phyloP scores from a whole-genome alignment of 306 rosid genomes.

The Mimosa bimucronata region DNA sequence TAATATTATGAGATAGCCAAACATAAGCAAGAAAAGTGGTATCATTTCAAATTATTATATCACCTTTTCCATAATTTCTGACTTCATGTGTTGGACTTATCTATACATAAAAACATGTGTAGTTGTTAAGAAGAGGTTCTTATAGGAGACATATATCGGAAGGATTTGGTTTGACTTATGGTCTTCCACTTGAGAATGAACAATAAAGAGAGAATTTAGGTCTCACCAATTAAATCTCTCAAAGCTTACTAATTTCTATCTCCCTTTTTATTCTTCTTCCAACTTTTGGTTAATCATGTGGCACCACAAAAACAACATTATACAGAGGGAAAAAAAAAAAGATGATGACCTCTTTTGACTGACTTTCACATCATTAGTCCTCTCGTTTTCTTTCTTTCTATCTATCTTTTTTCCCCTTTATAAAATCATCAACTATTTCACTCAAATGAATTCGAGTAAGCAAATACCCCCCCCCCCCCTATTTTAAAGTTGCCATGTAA shows the following conservation, averaged over 20 bases:
- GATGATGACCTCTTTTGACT: constrained; percentile 17
- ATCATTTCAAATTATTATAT: constrained; percentile 5
- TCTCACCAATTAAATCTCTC: constrained; percentile 9
- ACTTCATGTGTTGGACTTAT: background rate
- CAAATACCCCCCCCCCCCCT: background rate
- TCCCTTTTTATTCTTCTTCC: constrained; percentile 28
- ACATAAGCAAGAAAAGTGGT: constrained; percentile 12
- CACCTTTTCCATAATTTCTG: background rate
- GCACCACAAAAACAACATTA: constrained; percentile 6
- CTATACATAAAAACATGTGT: background rate
- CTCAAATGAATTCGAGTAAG: background rate
- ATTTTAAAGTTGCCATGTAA: background rate
- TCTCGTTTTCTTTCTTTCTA: background rate
- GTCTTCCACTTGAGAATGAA: constrained; percentile 41
- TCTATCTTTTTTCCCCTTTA: background rate
- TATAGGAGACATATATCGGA: constrained; percentile 21
- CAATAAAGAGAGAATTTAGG: background rate
- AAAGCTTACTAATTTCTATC: constrained; percentile 25
- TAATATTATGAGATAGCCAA: constrained; percentile 21
- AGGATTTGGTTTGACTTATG: constrained; percentile 36
- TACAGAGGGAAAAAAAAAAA: background rate
- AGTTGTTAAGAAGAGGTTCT: constrained; percentile 13
- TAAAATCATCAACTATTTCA: background rate
- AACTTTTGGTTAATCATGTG: constrained; percentile 37
- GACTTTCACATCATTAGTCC: constrained; percentile 6